Conservation (phyloP, 2,329 filamentous ascomycete species). For the Talaromyces sp. region DNA sequence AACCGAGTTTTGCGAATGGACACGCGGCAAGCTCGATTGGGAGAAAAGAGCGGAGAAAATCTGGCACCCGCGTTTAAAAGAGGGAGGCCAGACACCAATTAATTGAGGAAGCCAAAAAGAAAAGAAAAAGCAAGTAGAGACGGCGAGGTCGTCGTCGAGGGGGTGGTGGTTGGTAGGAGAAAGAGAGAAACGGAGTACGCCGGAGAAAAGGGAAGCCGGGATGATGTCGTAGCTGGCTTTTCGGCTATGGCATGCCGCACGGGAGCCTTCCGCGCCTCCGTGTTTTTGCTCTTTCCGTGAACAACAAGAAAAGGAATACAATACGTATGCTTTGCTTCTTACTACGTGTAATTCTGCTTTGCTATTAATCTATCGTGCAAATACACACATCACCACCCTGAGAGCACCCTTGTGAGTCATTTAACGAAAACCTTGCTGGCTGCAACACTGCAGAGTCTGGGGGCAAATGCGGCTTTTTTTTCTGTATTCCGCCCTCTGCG, state of each 20-base stretch:
- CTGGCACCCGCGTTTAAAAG: neutral
- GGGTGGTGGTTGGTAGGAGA: neutral
- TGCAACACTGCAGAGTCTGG: neutral
- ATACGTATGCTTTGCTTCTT: neutral
- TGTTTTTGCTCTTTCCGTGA: neutral
- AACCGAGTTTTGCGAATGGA: neutral
- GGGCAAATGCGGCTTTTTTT: slow-evolving; percentile 1
- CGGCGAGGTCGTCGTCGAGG: neutral
- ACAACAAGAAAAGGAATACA: neutral
- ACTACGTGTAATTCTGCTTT: neutral
- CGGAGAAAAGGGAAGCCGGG: slow-evolving; percentile 4
- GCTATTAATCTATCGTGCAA: neutral
- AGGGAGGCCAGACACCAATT: neutral
- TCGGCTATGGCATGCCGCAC: neutral
- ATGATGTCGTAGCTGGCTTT: slow-evolving; percentile 8
- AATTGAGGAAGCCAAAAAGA: neutral
- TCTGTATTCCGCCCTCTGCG: neutral
- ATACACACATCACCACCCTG: neutral
- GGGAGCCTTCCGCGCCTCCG: neutral
- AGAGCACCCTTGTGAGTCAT: neutral
- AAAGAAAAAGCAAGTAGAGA: neutral
- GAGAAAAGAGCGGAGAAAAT: neutral
- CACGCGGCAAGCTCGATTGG: neutral
- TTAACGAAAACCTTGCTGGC: neutral
- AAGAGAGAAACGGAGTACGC: slow-evolving; percentile 4